Evolutionary conservation across 2,329 filamentous ascomycete genomes (phyloP), one percentile per base, ranked within the genome.

Genomic region (Fusarium bulbicola): DNA sequence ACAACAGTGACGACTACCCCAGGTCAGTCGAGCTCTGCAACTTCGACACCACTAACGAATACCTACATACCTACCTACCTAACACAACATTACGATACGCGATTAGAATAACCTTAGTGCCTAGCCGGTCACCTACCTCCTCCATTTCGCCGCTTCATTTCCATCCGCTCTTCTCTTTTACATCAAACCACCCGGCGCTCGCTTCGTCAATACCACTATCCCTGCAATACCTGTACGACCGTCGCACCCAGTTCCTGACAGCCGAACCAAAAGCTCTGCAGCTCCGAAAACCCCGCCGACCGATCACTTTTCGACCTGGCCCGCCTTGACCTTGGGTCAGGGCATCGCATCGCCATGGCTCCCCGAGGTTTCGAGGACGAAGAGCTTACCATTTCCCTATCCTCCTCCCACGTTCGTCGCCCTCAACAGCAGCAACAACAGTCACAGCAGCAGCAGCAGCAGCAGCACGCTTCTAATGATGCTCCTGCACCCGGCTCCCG

Each of bases 361-460:
- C 85, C 86, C 68, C 82, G 85, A 80, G 85, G 84, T 76, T 93
- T 93, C 82, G 92, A 95, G 80, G 92, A 95, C 82, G 93, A 94
- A 85, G 93, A 95, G 85, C 90, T 95, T 74, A 93, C 92, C 82
- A 93, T 95, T 81, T 92, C 92, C 77, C 86, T 94, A 74, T 90
- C 89, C 64, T 89, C 89, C 40, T 89, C 90, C 59, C 86, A 91
- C 77, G 88, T 91, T 76, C 89, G 90, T 72, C 89, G 90, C 59
- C 79, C 77, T 24, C 80, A 80, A 63, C 80, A 80, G 61, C 82
- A 80, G 53, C 79, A 78, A 52, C 77, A 77, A 52, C 75, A 59
- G 5, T 74, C 34, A 36, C 34, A 36, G 16, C 34, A 36, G 32
- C 73, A 28, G 28, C 28, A 28, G 32, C 68, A 64, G n/a, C 74